Percentiles rank a stretch among this genome's conserved stretches.
phyloP scores from a whole-genome alignment of 305 asterid genomes.

The Salvia sclarea region DNA sequence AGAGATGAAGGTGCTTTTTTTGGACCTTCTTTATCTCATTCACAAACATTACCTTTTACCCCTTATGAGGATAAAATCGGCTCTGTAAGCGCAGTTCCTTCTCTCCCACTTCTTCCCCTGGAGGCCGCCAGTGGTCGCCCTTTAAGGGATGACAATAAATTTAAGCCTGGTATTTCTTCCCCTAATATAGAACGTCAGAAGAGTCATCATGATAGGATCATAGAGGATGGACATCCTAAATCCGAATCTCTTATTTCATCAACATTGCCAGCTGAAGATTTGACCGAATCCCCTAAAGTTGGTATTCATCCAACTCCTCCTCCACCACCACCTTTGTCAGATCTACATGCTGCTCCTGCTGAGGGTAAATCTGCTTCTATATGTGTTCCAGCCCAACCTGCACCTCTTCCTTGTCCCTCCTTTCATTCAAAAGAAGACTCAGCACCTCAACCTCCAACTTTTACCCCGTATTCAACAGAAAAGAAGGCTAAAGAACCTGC shows the following conservation, averaged over 20 bases:
- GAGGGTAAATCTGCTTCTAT: slow-evolving; percentile 35
- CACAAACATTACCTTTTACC: slow-evolving; percentile 37
- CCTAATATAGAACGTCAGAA: slow-evolving; percentile 24
- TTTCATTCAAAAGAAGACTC: slow-evolving; percentile 31
- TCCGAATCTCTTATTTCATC: slow-evolving; percentile 33
- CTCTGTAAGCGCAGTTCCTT: slow-evolving; percentile 34
- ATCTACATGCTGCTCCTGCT: slow-evolving; percentile 16
- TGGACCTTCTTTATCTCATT: slow-evolving; percentile 33
- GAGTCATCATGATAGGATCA: slow-evolving; percentile 35
- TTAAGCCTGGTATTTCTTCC: slow-evolving; percentile 32
- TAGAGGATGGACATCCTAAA: slow-evolving; percentile 28
- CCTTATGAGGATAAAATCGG: slow-evolving; percentile 42
- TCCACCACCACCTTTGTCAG: slow-evolving; percentile 32
- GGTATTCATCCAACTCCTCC: slow-evolving; percentile 30
- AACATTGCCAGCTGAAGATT: slow-evolving; percentile 38
- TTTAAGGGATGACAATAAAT: slow-evolving; percentile 36
- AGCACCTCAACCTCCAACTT: slow-evolving; percentile 34
- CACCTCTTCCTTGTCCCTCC: slow-evolving; percentile 38
- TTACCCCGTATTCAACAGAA: slow-evolving; percentile 33
- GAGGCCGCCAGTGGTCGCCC: slow-evolving; percentile 37
- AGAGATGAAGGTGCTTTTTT: slow-evolving; percentile 39
- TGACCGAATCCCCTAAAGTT: slow-evolving; percentile 29
- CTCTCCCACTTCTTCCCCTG: slow-evolving; percentile 35
- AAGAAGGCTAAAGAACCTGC: slow-evolving; percentile 27
- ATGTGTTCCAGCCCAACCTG: slow-evolving; percentile 37